Percentiles rank a stretch among this genome's conserved stretches.
Conservation (phyloP, 768 basidiomycete species). For the Fibroporia radiculosa region DNA sequence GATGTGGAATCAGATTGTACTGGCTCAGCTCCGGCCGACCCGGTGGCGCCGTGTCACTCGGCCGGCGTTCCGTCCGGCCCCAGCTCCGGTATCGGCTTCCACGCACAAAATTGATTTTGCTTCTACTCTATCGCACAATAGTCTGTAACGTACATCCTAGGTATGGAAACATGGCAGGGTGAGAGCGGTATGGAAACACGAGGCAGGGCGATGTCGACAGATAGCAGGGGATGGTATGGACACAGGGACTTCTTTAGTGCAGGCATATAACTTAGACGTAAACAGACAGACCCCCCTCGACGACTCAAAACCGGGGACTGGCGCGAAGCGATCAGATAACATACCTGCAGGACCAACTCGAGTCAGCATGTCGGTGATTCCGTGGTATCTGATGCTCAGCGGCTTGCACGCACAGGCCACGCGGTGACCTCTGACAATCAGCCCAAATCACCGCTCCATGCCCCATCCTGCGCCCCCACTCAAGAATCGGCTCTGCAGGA, state of each 20-base stretch:
- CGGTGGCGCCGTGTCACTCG: neutral
- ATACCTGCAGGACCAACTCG: constrained; percentile 11
- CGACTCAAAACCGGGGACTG: neutral
- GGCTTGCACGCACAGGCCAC: constrained; percentile 15
- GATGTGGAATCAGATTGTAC: constrained; percentile 16
- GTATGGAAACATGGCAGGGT: neutral
- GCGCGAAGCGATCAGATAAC: constrained; percentile 18
- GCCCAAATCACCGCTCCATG: constrained; percentile 18
- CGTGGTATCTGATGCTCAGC: constrained; percentile 9
- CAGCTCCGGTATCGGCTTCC: neutral
- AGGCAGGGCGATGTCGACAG: neutral
- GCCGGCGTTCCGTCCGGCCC: neutral
- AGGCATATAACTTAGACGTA: constrained; percentile 6
- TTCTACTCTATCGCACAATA: constrained; percentile 1
- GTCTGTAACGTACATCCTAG: constrained; percentile 2
- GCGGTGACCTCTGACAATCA: constrained; percentile 3
- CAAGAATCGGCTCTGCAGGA: constrained; percentile 76
- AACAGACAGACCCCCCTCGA: neutral
- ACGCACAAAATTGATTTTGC: constrained; percentile 3
- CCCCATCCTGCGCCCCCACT: constrained; percentile 74
- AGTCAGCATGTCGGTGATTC: constrained; percentile 6
- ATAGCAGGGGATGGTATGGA: constrained; percentile 1
- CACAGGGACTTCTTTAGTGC: constrained; percentile 2
- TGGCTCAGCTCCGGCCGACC: constrained; percentile 6
- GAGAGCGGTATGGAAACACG: neutral